Evolutionary conservation across 2,329 filamentous ascomycete species (phyloP), one percentile per base, ranked within the genome.

Genomic region (Parastagonospora avenae): DNA sequence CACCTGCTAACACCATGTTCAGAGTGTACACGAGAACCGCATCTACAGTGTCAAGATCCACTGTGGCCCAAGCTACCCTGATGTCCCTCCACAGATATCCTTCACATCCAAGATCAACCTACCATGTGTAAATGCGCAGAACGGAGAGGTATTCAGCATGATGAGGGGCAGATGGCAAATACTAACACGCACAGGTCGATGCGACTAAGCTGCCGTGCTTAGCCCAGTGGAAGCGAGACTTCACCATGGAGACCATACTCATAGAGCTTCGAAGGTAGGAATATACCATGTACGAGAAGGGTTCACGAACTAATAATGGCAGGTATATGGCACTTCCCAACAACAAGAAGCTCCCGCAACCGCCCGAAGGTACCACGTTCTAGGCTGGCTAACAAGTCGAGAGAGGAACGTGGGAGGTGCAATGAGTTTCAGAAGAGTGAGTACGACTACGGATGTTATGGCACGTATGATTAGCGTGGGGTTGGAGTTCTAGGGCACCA

Each of bases 41-140:
- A 99, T 99, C 79, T 99, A 99, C 82, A 95, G 91, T 64, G 84
- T 99, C 67, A 95, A 93, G 77, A 96, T 99, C 80, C 89, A 96
- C 79, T 99, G 94, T 79, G 92, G 92, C 56, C 82, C 86, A 42
- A 81, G 90, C 50, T 99, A 99, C 75, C 94, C 94, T 45, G 92
- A 96, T 73, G 80, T 85, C 56, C 94, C 94, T 39, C 94, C 94
- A 0, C 86, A 88, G 44, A 90, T 99, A 68, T 87, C 93, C 69
- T 99, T 99, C 77, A 86, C 94, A 66, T 96, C 90, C 67, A 90
- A 91, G 76, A 88, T 99, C 78, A 97, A 97, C 78, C 84, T 97
- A n/a, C 94, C 94, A 24, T 96, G 93, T 68, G 94, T 99, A 45
- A 89, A 93, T 76, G 80, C 83, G 57, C 84, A 80, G 62, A 89